Evolutionary conservation across 192 early-diverging fungal species (phyloP), one percentile per base, ranked within the genome.

Genomic region (Helicostylum pulchrum): DNA sequence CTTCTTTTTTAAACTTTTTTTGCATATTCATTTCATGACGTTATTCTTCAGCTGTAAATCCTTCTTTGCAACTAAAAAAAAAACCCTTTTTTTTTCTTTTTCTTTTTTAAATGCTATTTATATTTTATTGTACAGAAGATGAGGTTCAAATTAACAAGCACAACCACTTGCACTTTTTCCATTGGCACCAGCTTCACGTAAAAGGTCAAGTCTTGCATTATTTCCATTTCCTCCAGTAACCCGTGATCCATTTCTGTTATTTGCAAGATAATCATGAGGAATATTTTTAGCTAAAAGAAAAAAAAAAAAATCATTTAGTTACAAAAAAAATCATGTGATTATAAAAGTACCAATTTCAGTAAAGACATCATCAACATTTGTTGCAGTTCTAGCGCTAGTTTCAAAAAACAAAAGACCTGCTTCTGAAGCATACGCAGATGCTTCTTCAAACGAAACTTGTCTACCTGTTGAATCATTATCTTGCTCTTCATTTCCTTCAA

Each of bases 321-420:
- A 17, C 36, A 36, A 30, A 34, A 30, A 48, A 48, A 19, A 48
- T 15, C 10, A 48, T 14, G 19, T 15, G 14, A 17, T 12, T 46
- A 46, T 46, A 31, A 32, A 15, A 62, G n/a, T 65, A 71, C 70
- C 70, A 58, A 99, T 94, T 61, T 94, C 92, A 31, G 90, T 92
- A 72, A 99, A 99, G 11, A 95, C 89, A 66, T 93, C 89, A 46
- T 90, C 85, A 8, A 99, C 93, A 55, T 88, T 88, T 30, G 91
- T 85, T 4, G 93, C 94, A 6, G 92, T 87, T 77, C 95, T 96
- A 43, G 97, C 91, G 51, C 87, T 89, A 12, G 97, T 93, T 80
- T 99, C 95, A 61, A 90, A 82, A 76, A 95, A 99, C 59, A 97
- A 72, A 44, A 99, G 78, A 4, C 88, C 91, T 21, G 83, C 77